Evolutionary conservation across 1,139 yeast genomes (phyloP), one percentile per base, ranked within the genome.

Genomic region (Candida pseudoviswanathii): DNA sequence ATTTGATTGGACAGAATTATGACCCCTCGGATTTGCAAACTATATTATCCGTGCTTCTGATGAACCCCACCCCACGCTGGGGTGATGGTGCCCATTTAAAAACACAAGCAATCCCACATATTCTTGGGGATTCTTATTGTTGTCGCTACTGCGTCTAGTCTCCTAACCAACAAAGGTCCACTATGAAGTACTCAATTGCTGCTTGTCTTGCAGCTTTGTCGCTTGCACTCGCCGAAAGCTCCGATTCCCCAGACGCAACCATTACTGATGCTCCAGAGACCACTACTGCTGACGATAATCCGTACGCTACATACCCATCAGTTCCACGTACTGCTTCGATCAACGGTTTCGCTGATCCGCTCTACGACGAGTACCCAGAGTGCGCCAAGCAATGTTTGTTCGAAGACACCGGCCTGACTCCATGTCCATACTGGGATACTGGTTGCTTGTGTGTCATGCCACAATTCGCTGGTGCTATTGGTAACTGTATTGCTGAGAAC

Each of bases 401-500:
- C 34, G 16, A 16, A 16, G 16, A 65, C 46, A 67, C 73, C 30
- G 66, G 68, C 3, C 55, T 58, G 38, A 65, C 71, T 5, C 68
- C 69, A 7, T 67, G 71, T 51, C 70, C 70, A 42, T 66, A 68
- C 56, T 68, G 73, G 73, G 73, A 70, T 51, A 66, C 73, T 42
- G 73, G 73, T 3, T 70, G 74, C 52, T 60, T 68, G 40, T 69
- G 74, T 59, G 68, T 70, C 31, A 68, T 70, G 70, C 61, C 70
- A 30, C 59, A 56, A 41, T 69, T 64, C 60, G 58, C 59, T 21
- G 67, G 66, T 4, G 45, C 46, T 30, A 67, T 68, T 34, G 74
- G 68, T 22, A 54, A 56, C 25, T 70, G 74, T 57, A 63, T 70
- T 50, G 71, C 69, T 43, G 45, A 54, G 4, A 53, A 54, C 26